These are phyloP conservation scores for Maudiozyma barnettii DNA, from an alignment of 805 yeast species.

Conservation along the genomic window DNA sequence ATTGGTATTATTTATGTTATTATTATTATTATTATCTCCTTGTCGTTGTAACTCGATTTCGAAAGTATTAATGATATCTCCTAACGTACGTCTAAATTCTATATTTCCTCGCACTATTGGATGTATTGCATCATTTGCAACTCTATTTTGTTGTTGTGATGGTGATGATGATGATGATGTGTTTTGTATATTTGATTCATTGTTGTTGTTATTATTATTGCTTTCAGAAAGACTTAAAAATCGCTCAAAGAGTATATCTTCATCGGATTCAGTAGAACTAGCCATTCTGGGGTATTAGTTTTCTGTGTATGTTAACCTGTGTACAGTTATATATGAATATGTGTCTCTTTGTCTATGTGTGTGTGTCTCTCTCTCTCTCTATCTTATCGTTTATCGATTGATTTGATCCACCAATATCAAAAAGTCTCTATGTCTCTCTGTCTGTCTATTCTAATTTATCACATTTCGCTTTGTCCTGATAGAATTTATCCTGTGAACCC, in stretches of 20 bases:
- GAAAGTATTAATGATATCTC: constrained; percentile 1
- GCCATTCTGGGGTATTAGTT: neutral
- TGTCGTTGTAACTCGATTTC: constrained; percentile 3
- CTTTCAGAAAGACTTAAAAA: neutral
- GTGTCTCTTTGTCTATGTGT: no score
- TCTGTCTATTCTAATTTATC: no score
- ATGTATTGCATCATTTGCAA: neutral
- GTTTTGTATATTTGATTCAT: neutral
- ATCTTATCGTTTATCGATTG: no score
- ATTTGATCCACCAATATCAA: no score
- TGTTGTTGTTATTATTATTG: neutral
- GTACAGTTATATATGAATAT: no score
- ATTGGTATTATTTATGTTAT: no score
- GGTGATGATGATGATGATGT: no score
- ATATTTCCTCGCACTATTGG: neutral
- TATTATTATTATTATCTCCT: neutral
- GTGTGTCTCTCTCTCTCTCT: no score
- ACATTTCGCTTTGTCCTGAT: no score
- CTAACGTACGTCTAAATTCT: constrained; percentile 1
- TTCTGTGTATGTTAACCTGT: neutral
- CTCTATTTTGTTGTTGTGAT: neutral
- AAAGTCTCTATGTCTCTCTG: no score
- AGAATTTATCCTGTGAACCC: no score
- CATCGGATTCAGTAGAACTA: neutral
- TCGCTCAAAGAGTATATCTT: neutral